phyloP scores from a whole-genome alignment of 1,139 yeast species.

The Sugiyamaella sp. region DNA sequence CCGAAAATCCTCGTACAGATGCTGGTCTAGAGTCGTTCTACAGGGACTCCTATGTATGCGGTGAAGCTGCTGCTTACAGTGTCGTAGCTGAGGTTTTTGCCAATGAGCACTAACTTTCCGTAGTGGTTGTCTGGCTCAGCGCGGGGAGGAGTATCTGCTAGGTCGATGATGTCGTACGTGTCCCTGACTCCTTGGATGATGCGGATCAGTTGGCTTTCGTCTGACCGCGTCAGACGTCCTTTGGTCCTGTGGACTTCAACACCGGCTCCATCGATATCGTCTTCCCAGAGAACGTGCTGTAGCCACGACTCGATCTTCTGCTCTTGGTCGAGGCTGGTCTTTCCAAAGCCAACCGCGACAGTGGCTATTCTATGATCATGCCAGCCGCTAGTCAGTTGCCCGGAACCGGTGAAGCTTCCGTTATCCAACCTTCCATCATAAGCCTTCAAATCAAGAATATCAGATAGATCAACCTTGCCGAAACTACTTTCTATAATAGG shows the following conservation, averaged over 20 bases:
- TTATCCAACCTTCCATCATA: slow-evolving; percentile 50
- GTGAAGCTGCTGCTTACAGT: slow-evolving; percentile 20
- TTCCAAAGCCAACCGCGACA: slow-evolving; percentile 56
- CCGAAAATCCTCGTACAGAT: not conserved
- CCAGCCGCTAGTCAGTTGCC: slow-evolving; percentile 26
- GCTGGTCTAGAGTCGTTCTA: slow-evolving; percentile 2
- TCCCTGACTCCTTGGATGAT: slow-evolving; percentile 95
- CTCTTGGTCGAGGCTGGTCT: slow-evolving; percentile 45
- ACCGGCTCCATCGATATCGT: slow-evolving; percentile 44
- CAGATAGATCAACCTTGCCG: slow-evolving; percentile 68
- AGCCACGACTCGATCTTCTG: slow-evolving; percentile 58
- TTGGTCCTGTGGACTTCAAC: slow-evolving; percentile 80
- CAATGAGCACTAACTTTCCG: slow-evolving; percentile 78
- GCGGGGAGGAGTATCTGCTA: slow-evolving; percentile 35
- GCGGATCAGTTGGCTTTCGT: slow-evolving; percentile 45
- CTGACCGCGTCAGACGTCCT: slow-evolving; percentile 59
- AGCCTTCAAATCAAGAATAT: slow-evolving; percentile 77
- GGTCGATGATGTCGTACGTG: slow-evolving; percentile 77
- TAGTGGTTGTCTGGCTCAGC: slow-evolving; percentile 39
- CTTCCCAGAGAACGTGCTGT: slow-evolving; percentile 73
- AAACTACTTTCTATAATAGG: slow-evolving; percentile 68
- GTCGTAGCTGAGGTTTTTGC: slow-evolving; percentile 55
- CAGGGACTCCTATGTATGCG: not conserved
- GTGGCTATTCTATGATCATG: slow-evolving; percentile 60
- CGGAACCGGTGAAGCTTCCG: slow-evolving; percentile 10